A percentile compares a stretch with the other conserved stretches of the same genome.
These are phyloP conservation scores for Daldinia eschscholtzii DNA, from an alignment of 2,329 filamentous ascomycete genomes.

Conservation along the genomic window DNA sequence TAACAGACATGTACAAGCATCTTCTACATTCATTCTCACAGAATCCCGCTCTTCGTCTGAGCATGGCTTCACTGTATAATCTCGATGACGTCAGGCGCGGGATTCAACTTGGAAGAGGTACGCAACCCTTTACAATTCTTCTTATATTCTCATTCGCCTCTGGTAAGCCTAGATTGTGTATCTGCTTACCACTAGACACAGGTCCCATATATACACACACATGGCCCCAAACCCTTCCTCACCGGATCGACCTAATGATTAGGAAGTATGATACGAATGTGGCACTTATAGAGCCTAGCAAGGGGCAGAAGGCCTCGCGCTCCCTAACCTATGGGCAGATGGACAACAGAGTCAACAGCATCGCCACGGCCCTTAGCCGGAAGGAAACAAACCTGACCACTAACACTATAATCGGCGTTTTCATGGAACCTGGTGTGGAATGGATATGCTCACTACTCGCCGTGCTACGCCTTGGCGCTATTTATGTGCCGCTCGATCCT, in stretches of 20 bases:
- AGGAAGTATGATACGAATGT: not conserved
- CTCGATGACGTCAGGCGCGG: not conserved
- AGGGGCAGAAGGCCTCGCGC: not conserved
- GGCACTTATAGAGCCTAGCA: not conserved
- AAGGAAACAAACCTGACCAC: too few species aligned
- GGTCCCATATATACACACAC: not conserved
- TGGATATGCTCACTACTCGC: slow-evolving; percentile 57
- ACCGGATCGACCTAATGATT: not conserved
- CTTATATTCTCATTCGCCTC: not conserved
- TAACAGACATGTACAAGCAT: not conserved
- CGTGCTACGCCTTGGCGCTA: slow-evolving; percentile 55
- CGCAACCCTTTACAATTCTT: not conserved
- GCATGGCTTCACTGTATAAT: not conserved
- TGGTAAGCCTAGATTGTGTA: not conserved
- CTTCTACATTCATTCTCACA: not conserved
- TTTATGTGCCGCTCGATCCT: slow-evolving; percentile 59
- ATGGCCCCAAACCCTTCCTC: slow-evolving; percentile 3
- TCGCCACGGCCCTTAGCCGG: not conserved
- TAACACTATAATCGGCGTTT: not conserved
- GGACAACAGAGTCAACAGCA: not conserved
- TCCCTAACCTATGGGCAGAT: not conserved
- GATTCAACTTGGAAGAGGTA: not conserved
- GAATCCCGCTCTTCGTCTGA: not conserved
- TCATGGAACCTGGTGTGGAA: slow-evolving; percentile 42
- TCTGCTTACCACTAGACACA: not conserved